Evolutionary conservation across 2,329 filamentous ascomycete genomes (phyloP).

Genomic region (Mycosphaerella sp.): DNA sequence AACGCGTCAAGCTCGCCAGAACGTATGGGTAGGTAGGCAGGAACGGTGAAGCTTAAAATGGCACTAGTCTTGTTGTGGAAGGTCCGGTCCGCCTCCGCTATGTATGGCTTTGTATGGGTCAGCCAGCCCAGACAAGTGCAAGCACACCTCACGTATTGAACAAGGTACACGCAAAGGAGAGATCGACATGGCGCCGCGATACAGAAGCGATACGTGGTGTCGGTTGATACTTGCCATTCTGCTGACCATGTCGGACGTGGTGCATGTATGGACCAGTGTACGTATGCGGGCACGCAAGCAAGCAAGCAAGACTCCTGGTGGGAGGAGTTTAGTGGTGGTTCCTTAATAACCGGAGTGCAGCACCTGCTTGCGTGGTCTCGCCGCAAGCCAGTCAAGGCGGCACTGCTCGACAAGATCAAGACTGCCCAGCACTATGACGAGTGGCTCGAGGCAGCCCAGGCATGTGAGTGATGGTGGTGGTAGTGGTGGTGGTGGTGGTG

Average conservation of each 20-base stretch:
- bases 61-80: too few species aligned
- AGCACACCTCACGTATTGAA: too few species aligned
- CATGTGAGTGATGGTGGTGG: background rate
- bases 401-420: slow-evolving; percentile 13
- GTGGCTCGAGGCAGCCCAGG: slow-evolving; percentile 19
- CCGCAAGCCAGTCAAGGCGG: slow-evolving; percentile 10
- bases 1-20: too few species aligned
- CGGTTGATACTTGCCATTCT: slow-evolving; percentile 2
- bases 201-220: slow-evolving; percentile 2
- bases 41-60: too few species aligned
- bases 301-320: too few species aligned
- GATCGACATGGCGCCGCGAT: slow-evolving; percentile 2
- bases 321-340: too few species aligned
- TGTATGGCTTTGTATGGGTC: too few species aligned
- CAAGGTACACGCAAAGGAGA: background rate
- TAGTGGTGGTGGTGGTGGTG: too few species aligned
- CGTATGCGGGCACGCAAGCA: background rate
- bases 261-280: slow-evolving; percentile 4
- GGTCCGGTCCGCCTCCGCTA: too few species aligned
- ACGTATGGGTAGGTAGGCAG: too few species aligned
- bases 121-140: too few species aligned
- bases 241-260: slow-evolving; percentile 1
- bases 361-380: slow-evolving; percentile 2
- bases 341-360: background rate
- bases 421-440: slow-evolving; percentile 16